These are phyloP conservation scores for Sanguinoderma infundibulare DNA, from an alignment of 1,284 basidiomycete genomes.

Conservation along the genomic window DNA sequence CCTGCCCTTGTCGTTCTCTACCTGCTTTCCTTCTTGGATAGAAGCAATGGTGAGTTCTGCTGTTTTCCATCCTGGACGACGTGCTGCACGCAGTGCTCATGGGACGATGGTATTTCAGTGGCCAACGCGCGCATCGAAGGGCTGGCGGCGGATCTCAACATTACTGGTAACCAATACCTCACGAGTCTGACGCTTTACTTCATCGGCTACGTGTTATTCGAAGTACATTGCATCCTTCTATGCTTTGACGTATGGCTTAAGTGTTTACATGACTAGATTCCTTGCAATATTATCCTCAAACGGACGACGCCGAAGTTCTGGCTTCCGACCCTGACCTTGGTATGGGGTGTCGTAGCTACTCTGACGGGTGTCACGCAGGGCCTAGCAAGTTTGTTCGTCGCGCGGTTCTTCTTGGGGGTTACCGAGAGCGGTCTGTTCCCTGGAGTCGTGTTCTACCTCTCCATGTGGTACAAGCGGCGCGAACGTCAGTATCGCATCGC, in stretches of 20 bases:
- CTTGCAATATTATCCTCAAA: conserved; percentile 35
- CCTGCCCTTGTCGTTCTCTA: conserved; percentile 65
- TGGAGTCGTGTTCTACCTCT: conserved; percentile 57
- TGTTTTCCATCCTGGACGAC: not conserved
- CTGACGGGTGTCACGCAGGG: conserved; percentile 58
- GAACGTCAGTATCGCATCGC: conserved; percentile 32
- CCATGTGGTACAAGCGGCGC: conserved; percentile 35
- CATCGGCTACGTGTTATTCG: conserved; percentile 69
- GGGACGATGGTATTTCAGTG: conserved; percentile 35
- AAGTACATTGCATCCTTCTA: not conserved
- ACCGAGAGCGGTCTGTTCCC: conserved; percentile 50
- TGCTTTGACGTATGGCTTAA: no score
- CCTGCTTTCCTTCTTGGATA: conserved; percentile 69
- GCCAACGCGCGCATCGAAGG: conserved; percentile 61
- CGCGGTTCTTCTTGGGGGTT: conserved; percentile 57
- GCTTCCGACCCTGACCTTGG: conserved; percentile 30
- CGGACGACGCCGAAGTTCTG: conserved; percentile 49
- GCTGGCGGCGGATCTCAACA: conserved; percentile 22
- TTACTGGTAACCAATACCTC: conserved; percentile 32
- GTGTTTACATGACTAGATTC: conserved; percentile 46
- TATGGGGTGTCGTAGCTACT: conserved; percentile 44
- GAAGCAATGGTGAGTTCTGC: conserved; percentile 32
- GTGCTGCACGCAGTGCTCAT: not conserved
- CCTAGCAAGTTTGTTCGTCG: conserved; percentile 22
- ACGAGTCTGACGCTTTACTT: conserved; percentile 61